Evolutionary conservation across 345 rosid species (phyloP).

Genomic region (Boechera retrofracta): DNA sequence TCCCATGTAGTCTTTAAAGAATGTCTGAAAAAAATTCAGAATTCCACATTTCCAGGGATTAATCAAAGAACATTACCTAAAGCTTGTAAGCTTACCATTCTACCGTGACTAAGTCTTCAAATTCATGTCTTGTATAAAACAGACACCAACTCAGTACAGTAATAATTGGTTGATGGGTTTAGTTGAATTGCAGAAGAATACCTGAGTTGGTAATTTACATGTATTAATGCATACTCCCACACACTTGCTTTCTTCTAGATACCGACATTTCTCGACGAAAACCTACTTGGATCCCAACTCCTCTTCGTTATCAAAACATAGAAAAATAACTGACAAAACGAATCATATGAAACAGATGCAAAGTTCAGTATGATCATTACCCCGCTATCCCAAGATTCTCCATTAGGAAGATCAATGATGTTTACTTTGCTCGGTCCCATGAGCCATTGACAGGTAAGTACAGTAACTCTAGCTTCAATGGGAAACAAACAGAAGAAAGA

Average conservation of each 20-base stretch:
- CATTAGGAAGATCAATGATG: constrained; percentile 77
- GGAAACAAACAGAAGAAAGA: background rate
- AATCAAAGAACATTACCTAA: background rate
- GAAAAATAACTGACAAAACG: background rate
- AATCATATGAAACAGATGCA: constrained; percentile 12
- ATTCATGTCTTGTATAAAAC: constrained; percentile 9
- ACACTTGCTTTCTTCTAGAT: constrained; percentile 93
- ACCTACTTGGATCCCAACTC: constrained; percentile 53
- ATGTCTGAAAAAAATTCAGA: constrained; percentile 50
- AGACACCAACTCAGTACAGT: background rate
- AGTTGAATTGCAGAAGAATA: constrained; percentile 8
- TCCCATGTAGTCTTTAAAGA: constrained; percentile 86
- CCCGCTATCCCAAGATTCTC: constrained; percentile 75
- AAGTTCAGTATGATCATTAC: constrained; percentile 46
- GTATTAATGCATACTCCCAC: constrained; percentile 84
- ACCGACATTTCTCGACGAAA: constrained; percentile 87
- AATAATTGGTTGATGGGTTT: background rate
- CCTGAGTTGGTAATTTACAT: constrained; percentile 97
- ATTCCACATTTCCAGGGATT: background rate
- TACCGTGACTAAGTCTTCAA: background rate
- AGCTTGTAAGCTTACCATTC: background rate
- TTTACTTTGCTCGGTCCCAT: constrained; percentile 80
- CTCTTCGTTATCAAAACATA: constrained; percentile 15
- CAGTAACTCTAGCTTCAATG: constrained; percentile 79
- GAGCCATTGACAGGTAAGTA: constrained; percentile 91